These are phyloP conservation scores for Ophiostoma ulmi DNA, from an alignment of 2,329 filamentous ascomycete genomes.

Conservation along the genomic window DNA sequence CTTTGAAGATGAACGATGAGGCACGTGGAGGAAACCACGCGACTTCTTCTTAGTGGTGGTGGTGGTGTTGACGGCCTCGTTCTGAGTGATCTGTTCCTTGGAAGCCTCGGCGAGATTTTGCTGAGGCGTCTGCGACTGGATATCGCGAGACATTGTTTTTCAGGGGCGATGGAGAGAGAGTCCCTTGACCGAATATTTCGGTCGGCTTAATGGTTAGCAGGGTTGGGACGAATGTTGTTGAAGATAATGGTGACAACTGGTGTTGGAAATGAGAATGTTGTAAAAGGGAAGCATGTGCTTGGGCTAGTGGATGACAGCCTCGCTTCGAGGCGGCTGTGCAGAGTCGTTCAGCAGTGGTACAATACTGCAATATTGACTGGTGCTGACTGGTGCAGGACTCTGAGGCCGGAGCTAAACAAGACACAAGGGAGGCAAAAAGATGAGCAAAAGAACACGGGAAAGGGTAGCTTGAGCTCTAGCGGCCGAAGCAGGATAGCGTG, in stretches of 20 bases:
- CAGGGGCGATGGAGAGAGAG: neutral
- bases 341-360: no score
- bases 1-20: conserved; percentile 58
- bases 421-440: conserved; percentile 1
- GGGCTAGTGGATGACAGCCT: conserved; percentile 18
- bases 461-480: conserved; percentile 2
- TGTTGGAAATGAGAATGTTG: neutral
- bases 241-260: neutral
- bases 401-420: neutral
- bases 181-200: conserved; percentile 2
- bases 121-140: conserved; percentile 35
- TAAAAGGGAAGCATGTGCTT: neutral
- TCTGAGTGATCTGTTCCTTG: conserved; percentile 42
- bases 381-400: neutral
- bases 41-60: conserved; percentile 40
- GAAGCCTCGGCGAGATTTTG: conserved; percentile 37
- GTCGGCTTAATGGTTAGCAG: neutral
- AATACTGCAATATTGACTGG: neutral
- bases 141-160: conserved; percentile 33
- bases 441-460: conserved; percentile 5
- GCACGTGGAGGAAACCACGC: conserved; percentile 52
- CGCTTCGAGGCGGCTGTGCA: neutral
- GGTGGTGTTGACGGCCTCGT: conserved; percentile 33
- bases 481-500: conserved; percentile 3
- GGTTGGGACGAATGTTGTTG: neutral